Evolutionary conservation across 306 rosid species (phyloP).

Genomic region (Corylus americana): DNA sequence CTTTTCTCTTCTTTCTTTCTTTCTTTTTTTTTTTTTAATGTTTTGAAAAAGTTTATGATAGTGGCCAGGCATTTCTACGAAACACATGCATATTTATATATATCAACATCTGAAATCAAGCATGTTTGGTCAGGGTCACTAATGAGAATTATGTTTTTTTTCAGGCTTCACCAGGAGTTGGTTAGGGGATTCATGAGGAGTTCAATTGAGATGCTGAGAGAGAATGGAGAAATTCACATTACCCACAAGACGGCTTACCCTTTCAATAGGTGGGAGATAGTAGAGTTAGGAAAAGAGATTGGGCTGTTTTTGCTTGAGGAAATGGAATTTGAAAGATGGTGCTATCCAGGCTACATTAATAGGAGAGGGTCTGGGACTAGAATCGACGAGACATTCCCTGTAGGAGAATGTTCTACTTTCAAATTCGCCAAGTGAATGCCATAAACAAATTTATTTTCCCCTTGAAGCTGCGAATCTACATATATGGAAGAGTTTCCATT

Average conservation of each 20-base stretch:
- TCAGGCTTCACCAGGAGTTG: slow-evolving; percentile 31
- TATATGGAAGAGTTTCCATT: too few species aligned
- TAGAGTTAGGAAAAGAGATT: slow-evolving; percentile 10
- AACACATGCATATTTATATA: background rate
- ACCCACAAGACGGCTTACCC: slow-evolving; percentile 45
- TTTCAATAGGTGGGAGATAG: slow-evolving; percentile 30
- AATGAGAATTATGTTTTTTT: background rate
- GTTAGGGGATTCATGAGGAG: slow-evolving; percentile 31
- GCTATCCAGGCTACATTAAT: slow-evolving; percentile 30
- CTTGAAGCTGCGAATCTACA: background rate
- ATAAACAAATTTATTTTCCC: background rate
- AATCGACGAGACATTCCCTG: slow-evolving; percentile 3
- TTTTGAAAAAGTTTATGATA: background rate
- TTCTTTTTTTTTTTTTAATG: background rate
- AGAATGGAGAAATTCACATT: slow-evolving; percentile 37
- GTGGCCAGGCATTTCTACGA: background rate
- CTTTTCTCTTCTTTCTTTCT: background rate
- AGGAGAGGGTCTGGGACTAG: slow-evolving; percentile 19
- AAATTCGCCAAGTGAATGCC: slow-evolving; percentile 3
- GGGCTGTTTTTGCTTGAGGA: slow-evolving; percentile 6
- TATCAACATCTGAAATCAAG: background rate
- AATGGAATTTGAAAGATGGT: background rate
- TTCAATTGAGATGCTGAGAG: slow-evolving; percentile 18
- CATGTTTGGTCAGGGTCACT: background rate
- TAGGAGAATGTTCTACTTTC: slow-evolving; percentile 34